phyloP scores from a whole-genome alignment of 2,329 filamentous ascomycete species.

The Cladobotryum protrusum region DNA sequence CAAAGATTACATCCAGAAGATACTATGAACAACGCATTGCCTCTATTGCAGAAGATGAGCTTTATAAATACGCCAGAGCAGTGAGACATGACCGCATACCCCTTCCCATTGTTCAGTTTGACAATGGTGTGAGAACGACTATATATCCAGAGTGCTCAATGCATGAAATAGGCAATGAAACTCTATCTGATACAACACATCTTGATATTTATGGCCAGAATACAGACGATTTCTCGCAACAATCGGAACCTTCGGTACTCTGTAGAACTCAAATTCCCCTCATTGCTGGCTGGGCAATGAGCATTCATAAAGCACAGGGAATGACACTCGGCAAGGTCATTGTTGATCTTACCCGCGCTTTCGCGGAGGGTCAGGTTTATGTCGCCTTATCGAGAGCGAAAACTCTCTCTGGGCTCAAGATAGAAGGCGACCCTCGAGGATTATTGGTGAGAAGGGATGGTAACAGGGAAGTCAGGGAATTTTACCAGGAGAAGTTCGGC shows the following conservation, averaged over 20 bases:
- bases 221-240: conserved; percentile 34
- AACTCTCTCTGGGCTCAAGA: neutral
- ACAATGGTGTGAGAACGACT: conserved; percentile 37
- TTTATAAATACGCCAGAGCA: conserved; percentile 10
- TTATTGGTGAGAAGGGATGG: too few species aligned
- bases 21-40: conserved; percentile 1
- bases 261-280: conserved; percentile 57
- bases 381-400: conserved; percentile 32
- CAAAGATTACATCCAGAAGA: neutral
- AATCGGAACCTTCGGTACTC: conserved; percentile 39
- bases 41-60: conserved; percentile 6
- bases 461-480: too few species aligned
- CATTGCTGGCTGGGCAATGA: conserved; percentile 55
- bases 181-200: too few species aligned
- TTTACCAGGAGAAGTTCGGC: too few species aligned
- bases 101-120: conserved; percentile 38
- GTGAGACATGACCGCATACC: conserved; percentile 6
- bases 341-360: conserved; percentile 46
- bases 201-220: too few species aligned
- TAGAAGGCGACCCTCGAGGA: too few species aligned
- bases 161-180: too few species aligned
- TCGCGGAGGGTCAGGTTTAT: conserved; percentile 55
- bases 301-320: conserved; percentile 57
- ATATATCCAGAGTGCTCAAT: conserved; percentile 44
- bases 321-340: conserved; percentile 55